Evolutionary conservation across 75 land plant species (phyloP), one percentile per base, ranked within the genome.

Genomic region (Azolla pinnata): DNA sequence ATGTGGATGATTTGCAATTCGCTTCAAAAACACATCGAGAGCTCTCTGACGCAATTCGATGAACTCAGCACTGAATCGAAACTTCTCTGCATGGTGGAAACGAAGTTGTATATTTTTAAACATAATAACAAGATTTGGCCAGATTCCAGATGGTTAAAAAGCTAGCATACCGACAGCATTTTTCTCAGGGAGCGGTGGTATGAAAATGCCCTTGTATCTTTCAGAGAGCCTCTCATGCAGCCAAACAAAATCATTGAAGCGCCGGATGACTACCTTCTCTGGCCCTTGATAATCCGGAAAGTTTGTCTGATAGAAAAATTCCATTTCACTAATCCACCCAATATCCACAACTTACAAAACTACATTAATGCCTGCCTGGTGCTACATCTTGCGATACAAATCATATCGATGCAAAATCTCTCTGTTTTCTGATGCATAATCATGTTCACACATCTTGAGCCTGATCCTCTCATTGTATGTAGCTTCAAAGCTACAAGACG

Each of bases 161-260:
- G 24, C 27, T 17, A 29, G 2, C 56, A 69, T 70, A 92, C 97
- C 97, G 61, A 92, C 97, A 63, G 97, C 81, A 72, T 79, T 87
- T 69, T 92, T 92, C 79, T 88, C 93, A 24, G 97, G 97, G 57
- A 87, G 80, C 52, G 97, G 80, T 56, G 97, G 97, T 44, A 92
- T 79, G 57, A 92, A 79, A 29, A 88, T 70, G 12, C 97, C 97
- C 66, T 92, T 92, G 67, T 76, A 82, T 67, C 71, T 82, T 58
- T 92, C 95, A 59, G 71, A 69, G 51, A 92, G 72, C 14, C 79
- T 76, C 58, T 92, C 97, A 54, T 77, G 83, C 33, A 92, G 65
- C 97, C 97, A 92, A 19, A 84, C 93, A 72, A 92, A 92, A 66
- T 92, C 93, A 70, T 77, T 92, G 58, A 80, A 92, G 33, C 97